Evolutionary conservation across 495 filamentous ascomycete species (phyloP).

Genomic region (Rhypophila decipiens): DNA sequence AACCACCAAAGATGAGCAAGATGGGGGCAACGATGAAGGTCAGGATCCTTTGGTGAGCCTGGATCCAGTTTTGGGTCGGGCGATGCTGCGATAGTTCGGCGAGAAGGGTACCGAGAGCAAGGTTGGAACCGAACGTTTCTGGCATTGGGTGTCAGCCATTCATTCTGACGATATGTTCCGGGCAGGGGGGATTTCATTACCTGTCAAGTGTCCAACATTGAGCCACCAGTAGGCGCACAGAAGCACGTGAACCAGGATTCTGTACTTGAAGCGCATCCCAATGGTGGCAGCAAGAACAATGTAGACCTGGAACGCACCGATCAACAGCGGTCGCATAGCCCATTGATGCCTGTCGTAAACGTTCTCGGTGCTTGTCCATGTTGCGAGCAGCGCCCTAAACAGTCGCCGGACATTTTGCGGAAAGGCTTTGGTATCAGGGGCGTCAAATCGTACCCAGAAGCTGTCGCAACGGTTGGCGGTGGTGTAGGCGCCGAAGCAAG

Average conservation of each 20-base stretch:
- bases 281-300: constrained; percentile 49
- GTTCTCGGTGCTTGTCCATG: constrained; percentile 55
- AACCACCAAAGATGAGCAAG: constrained; percentile 44
- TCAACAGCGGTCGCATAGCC: constrained; percentile 55
- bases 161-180: background rate
- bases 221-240: constrained; percentile 49
- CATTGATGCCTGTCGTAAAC: constrained; percentile 59
- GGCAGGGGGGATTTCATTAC: constrained; percentile 9
- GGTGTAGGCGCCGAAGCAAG: constrained; percentile 51
- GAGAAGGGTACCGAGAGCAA: constrained; percentile 56
- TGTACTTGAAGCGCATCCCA: constrained; percentile 51
- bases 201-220: constrained; percentile 29
- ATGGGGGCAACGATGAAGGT: constrained; percentile 37
- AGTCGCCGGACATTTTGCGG: constrained; percentile 29
- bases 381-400: constrained; percentile 42
- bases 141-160: background rate
- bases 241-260: constrained; percentile 45
- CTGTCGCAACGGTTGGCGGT: constrained; percentile 49
- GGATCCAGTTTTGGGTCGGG: constrained; percentile 44
- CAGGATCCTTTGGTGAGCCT: constrained; percentile 40
- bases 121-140: constrained; percentile 54
- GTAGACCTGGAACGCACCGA: constrained; percentile 59
- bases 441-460: constrained; percentile 53
- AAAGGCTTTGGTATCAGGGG: constrained; percentile 31
- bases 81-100: constrained; percentile 53